Evolutionary conservation across 1,139 yeast genomes (phyloP), one percentile per base, ranked within the genome.

Genomic region (Saccharomyces hybrid): DNA sequence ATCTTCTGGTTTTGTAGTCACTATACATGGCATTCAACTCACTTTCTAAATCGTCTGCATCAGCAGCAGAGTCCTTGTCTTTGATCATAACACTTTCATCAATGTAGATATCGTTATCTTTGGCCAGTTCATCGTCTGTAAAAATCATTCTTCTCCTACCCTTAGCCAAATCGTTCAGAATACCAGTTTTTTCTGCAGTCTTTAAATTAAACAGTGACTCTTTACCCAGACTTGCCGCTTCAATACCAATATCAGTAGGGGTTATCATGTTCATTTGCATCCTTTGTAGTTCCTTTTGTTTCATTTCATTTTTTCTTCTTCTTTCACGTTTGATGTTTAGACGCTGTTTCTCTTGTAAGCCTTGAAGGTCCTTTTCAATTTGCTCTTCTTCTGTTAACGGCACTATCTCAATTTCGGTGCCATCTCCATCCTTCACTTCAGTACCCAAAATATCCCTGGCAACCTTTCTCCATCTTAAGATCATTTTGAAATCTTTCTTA

Each of bases 201-300:
- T 84, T 86, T 68, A 93, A 78, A 67, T 85, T 88, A 74, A 93
- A 93, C 57, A 91, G 75, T 0, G 95, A 80, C 56, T 88, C 95
- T 49, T 86, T 78, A 52, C 95, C 96, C 55, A 80, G 74, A 54
- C 80, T 81, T n/a, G 89, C 93, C 20, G 96, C 97, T 70, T 93
- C 99, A 50, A 89, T 77, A 78, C 98, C 98, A 61, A 93, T 84
- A 66, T 89, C 96, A 77, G 81, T 82, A 66, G 95, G 97, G 2
- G 97, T 88, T 57, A 88, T 77, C 97, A 93, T 91, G 69, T 88
- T 89, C 95, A 93, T 86, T 73, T 93, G 98, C 86, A 90, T 85
- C 73, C 97, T 82, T 54, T 81, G 79, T 54, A 93, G 82, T 69
- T 91, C 98, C 70, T 88, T 88, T 69, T 89, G 97, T 67, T 89